A percentile compares a stretch with the other conserved stretches of the same genome.
Conservation (phyloP, 140 eudicot genomes). For the Ambrosia hybrid region DNA sequence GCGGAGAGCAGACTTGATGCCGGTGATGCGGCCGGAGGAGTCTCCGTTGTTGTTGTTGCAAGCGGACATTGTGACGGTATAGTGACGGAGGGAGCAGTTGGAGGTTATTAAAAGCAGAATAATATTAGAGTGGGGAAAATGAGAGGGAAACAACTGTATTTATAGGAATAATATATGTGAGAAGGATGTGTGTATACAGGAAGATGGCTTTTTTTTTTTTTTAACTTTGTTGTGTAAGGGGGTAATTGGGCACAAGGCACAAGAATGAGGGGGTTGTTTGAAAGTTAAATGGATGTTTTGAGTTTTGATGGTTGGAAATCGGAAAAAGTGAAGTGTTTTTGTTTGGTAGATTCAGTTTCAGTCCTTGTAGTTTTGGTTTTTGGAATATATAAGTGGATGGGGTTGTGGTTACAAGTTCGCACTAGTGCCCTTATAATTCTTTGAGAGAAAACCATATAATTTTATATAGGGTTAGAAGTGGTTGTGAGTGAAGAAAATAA, state of each 20-base stretch:
- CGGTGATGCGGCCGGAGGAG: slow-evolving; percentile 50
- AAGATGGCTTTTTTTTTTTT: neutral
- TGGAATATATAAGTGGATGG: too few species aligned
- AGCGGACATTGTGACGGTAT: slow-evolving; percentile 49
- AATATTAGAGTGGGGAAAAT: slow-evolving; percentile 17
- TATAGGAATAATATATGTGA: slow-evolving; percentile 26
- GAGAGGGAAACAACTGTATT: slow-evolving; percentile 45
- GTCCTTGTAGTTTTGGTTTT: neutral
- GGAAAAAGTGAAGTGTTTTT: neutral
- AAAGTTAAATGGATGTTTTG: neutral
- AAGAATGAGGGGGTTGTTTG: neutral
- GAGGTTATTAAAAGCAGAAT: slow-evolving; percentile 15
- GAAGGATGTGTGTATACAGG: neutral
- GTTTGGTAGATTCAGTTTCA: neutral
- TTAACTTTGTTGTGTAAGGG: slow-evolving; percentile 16
- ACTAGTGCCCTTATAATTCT: too few species aligned
- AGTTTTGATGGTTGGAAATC: too few species aligned
- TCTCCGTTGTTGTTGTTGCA: slow-evolving; percentile 39
- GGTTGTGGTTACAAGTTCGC: too few species aligned
- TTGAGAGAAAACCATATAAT: too few species aligned
- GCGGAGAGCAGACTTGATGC: slow-evolving; percentile 77
- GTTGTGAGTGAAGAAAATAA: too few species aligned
- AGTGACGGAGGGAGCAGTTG: slow-evolving; percentile 23
- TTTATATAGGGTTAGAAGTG: too few species aligned
- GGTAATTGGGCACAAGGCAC: slow-evolving; percentile 11